Evolutionary conservation across 148 eudicot species (phyloP).

Genomic region (Amaranthus cruentus): DNA sequence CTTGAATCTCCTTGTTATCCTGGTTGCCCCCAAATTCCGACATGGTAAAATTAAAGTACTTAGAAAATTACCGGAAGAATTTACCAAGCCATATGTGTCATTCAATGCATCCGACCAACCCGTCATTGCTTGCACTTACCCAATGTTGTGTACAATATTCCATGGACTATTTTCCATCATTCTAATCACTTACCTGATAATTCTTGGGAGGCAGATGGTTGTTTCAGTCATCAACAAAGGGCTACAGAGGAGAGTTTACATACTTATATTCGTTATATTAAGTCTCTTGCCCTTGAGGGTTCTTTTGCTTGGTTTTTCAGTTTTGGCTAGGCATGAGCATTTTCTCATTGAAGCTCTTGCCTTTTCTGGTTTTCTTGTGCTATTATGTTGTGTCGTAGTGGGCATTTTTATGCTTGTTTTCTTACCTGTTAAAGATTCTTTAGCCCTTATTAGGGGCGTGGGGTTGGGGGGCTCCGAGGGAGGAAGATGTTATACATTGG

Average conservation of each 20-base stretch:
- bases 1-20: conserved; percentile 55
- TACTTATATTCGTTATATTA: conserved; percentile 56
- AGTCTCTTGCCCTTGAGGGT: conserved; percentile 68
- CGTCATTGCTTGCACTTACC: conserved; percentile 71
- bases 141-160: conserved; percentile 73
- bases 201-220: conserved; percentile 74
- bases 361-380: conserved; percentile 74
- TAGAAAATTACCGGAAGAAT: conserved; percentile 40
- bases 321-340: conserved; percentile 54
- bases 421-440: conserved; percentile 81
- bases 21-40: conserved; percentile 48
- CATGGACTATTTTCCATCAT: conserved; percentile 65
- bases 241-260: conserved; percentile 77
- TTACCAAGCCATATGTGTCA: conserved; percentile 35
- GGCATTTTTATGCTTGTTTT: conserved; percentile 71
- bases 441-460: conserved; percentile 62
- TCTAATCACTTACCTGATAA: conserved; percentile 55
- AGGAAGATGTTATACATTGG: conserved; percentile 28
- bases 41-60: conserved; percentile 23
- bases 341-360: conserved; percentile 61
- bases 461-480: conserved; percentile 47
- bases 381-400: conserved; percentile 58
- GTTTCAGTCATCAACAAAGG: conserved; percentile 80
- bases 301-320: conserved; percentile 78
- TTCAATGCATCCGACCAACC: conserved; percentile 26